Base-by-base conservation (phyloP, 108 stramenopile species). In the Nannochloropsis oceanica region DNA sequence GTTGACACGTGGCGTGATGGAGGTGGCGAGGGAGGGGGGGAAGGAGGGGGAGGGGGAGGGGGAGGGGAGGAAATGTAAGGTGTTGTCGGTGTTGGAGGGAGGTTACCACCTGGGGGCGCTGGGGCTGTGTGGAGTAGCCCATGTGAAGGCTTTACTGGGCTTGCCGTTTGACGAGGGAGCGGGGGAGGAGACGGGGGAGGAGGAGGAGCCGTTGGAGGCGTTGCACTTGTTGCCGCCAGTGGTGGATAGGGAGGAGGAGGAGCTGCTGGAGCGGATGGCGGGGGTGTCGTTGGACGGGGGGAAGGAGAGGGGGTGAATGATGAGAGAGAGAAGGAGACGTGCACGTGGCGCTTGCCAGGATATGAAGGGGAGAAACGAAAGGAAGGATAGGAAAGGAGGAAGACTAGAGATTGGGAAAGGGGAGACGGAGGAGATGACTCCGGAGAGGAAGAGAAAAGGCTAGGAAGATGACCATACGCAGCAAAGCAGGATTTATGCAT, bases 31-130 rank as follows among this genome's bases (percentile, higher is more conserved):
- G 12, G 24, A 43, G 85, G 85, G 80, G 25, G 27, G 73, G 27
- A 0, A n/a, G 27, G 43, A 42, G 24, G 24, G 83, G 43, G 24
- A 42, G 27, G 24, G 34, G 13, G 43, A 22, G 34, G 43, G 25
- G 20, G 79, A 84, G 83, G 86, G 79, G 26, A 80, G 86, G 27
- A 83, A 43, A 12, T 79, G 83, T 20, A 59, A 80, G 24, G 82
- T 83, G 83, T 79, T 83, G 0, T 80, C 79, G n/a, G 79, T 84
- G 43, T 44, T 87, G 11, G 86, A 87, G 79, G 86, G 86, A 26
- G 86, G 86, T 14, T 87, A 87, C 83, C 46, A 84, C 80, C 83
- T 83, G 0, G 79, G 44, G 34, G 86, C 86, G 79, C 50, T 87
- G 82, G 73, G 82, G 8, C 26, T 34, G 27, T 83, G 86, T 80